Conservation (phyloP, 106 monocot species). For the Agapanthus africanus region DNA sequence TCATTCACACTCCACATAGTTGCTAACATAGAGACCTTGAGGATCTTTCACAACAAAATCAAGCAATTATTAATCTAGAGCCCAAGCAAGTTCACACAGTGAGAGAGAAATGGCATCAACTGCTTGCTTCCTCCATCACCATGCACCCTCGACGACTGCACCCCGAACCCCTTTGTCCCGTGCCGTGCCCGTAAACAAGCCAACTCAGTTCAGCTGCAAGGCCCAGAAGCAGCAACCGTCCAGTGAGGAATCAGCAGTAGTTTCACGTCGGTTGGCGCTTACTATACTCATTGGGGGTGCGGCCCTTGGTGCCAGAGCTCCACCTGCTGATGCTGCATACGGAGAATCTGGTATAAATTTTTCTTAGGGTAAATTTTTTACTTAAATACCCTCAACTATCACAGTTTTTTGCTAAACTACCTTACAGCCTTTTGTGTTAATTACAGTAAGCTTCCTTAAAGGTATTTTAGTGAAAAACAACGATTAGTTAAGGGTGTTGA, state of each 20-base stretch:
- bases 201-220: slow-evolving; percentile 51
- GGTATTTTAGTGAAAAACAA: too few species aligned
- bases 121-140: slow-evolving; percentile 82
- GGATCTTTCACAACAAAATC: neutral
- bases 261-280: slow-evolving; percentile 74
- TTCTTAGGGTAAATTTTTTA: neutral
- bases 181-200: slow-evolving; percentile 6
- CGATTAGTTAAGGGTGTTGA: neutral
- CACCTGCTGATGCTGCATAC: slow-evolving; percentile 85
- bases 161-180: slow-evolving; percentile 17
- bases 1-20: neutral
- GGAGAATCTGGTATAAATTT: slow-evolving; percentile 72
- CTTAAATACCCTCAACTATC: neutral
- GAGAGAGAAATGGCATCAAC: slow-evolving; percentile 64
- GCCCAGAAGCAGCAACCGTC: slow-evolving; percentile 48
- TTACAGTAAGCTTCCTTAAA: too few species aligned
- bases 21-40: too few species aligned
- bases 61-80: neutral
- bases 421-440: too few species aligned
- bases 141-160: slow-evolving; percentile 38
- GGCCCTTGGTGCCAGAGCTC: slow-evolving; percentile 48
- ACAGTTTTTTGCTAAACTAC: neutral
- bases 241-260: slow-evolving; percentile 17
- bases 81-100: neutral
- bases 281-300: slow-evolving; percentile 72